Base-by-base conservation (phyloP, 75 land plant genomes). In the Picea sitchensis region DNA sequence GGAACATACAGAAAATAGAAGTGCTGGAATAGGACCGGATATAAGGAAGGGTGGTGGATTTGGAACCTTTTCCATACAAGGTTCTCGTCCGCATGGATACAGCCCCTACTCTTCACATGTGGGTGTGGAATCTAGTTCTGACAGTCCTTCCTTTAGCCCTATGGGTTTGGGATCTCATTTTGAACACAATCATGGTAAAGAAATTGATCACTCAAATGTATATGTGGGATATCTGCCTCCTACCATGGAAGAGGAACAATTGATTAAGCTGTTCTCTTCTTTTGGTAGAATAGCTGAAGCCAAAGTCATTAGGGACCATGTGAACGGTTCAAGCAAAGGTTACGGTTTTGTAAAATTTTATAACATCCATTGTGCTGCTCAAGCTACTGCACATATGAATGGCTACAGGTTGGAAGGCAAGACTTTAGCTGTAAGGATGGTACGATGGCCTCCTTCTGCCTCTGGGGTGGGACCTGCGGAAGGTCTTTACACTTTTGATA, bases 341-440 rank as follows among this genome's bases (percentile, higher is more conserved):
- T 87, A 82, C 79, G 91, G 89, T 21, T 89, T 89, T 82, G 89
- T 89, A 14, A 84, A 80, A 60, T 89, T 82, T 77, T 31, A 77
- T 17, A 75, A 87, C 58, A 31, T 23, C 4, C 38, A 21, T 5
- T 44, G 64, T 68, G 91, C 91, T 26, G 75, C 79, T 64, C 58
- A 41, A 9, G 91, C 91, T 59, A 63, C 76, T 14, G n/a, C 65
- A 12, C 61, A 75, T 58, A 82, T 87, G 84, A 82, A 89, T 84
- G 86, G 91, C 78, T 82, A 80, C 18, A 65, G 62, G 60, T 76
- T 89, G 13, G 86, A 82, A 15, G 86, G 84, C 12, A 86, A 76
- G 47, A 73, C 62, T 13, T n/a, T 89, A 59, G 78, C 81, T 18
- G 91, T 89, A 30, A 44, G 82, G n/a, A 73, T 87, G 1, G 82